phyloP scores from a whole-genome alignment of 2,329 filamentous ascomycete species.

The Tolypocladium ovalisporum region DNA sequence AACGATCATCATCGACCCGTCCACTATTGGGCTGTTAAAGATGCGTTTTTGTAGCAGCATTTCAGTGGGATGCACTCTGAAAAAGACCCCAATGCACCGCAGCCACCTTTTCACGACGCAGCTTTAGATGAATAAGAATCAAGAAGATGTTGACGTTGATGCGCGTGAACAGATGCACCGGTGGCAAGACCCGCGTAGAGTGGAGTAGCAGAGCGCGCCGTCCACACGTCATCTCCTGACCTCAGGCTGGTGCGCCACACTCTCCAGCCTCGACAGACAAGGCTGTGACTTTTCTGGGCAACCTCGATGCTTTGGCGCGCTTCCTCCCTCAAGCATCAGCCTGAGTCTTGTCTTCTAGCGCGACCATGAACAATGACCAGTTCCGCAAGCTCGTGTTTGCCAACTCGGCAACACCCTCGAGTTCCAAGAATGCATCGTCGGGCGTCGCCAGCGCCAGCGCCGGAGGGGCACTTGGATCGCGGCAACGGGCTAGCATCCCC shows the following conservation, averaged over 20 bases:
- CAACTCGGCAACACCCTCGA: constrained; percentile 28
- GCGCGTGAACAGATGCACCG: not conserved
- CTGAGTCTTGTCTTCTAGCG: not conserved
- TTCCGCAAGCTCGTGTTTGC: constrained; percentile 69
- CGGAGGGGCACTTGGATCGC: constrained; percentile 57
- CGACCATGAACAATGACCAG: constrained; percentile 83
- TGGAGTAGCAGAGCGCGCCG: constrained; percentile 17
- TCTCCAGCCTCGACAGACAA: constrained; percentile 7
- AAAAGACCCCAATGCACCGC: not conserved
- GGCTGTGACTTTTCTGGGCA: constrained; percentile 4
- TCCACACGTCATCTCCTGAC: constrained; percentile 31
- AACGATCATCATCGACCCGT: not conserved
- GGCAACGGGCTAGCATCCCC: constrained; percentile 69
- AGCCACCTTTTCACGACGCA: not conserved
- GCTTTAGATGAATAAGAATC: not conserved
- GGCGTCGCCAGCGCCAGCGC: constrained; percentile 13
- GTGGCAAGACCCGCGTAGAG: constrained; percentile 20
- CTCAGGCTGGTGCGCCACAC: constrained; percentile 9
- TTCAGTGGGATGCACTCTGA: not conserved
- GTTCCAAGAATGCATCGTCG: constrained; percentile 32
- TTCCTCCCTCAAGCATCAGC: not conserved
- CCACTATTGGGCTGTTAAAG: too few species aligned
- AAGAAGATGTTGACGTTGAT: not conserved
- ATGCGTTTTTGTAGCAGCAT: not conserved
- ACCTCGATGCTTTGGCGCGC: not conserved